These are phyloP conservation scores for Chaetomium globosum DNA, from an alignment of 2,329 filamentous ascomycete genomes.

Conservation along the genomic window DNA sequence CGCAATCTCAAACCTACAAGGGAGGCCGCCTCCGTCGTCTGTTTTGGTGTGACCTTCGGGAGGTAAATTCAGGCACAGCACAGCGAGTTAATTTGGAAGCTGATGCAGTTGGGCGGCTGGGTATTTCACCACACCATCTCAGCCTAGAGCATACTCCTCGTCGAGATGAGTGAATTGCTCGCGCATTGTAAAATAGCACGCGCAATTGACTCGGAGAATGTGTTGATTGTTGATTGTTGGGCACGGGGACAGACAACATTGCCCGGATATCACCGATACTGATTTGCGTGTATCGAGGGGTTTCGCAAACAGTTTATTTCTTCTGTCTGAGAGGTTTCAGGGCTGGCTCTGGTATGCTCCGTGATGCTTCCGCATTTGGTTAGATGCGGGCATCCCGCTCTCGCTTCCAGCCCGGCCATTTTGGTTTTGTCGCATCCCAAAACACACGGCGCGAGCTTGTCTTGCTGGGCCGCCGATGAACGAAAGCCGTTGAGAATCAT, in stretches of 20 bases:
- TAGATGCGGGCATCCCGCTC: constrained; percentile 12
- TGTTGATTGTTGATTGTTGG: background rate
- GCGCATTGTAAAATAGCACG: background rate
- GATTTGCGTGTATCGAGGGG: background rate
- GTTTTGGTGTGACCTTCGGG: constrained; percentile 1
- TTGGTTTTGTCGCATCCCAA: constrained; percentile 6
- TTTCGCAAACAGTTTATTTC: background rate
- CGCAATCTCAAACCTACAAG: background rate
- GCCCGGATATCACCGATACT: background rate
- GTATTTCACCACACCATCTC: constrained; percentile 9
- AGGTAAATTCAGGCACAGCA: constrained; percentile 17
- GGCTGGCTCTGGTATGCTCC: background rate
- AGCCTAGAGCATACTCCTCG: background rate
- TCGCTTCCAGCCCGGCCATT: constrained; percentile 10
- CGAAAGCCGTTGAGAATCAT: background rate
- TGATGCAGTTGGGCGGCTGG: constrained; percentile 10
- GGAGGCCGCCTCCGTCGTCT: background rate
- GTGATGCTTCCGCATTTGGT: constrained; percentile 12
- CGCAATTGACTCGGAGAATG: background rate
- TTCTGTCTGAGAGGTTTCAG: constrained; percentile 1
- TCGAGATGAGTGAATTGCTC: background rate
- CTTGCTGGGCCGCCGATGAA: constrained; percentile 7
- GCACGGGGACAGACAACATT: background rate
- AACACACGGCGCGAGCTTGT: background rate
- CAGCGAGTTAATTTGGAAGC: constrained; percentile 19